Evolutionary conservation across 2,329 filamentous ascomycete species (phyloP), one percentile per base, ranked within the genome.

Genomic region (Sarocladium kiliense): DNA sequence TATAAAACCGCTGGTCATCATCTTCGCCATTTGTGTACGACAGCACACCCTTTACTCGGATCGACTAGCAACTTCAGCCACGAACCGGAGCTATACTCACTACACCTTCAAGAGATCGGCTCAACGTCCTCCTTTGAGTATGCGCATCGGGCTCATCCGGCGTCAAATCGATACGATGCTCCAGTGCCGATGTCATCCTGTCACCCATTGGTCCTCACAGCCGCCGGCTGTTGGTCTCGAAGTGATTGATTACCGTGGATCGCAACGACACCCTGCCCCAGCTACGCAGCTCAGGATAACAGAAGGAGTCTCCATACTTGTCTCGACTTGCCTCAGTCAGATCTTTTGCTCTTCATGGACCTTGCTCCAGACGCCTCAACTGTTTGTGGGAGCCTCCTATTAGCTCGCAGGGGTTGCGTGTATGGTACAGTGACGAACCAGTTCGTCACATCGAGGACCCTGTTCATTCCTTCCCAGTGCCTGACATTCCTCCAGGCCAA

Each of bases 401-500:
- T 14, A 11, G 44, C 25, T 6, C 14, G 44, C 44, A 47, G 25
- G 44, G 44, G 44, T 27, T 47, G 23, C 44, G 27, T 27, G 44
- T 47, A 27, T 18, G 44, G 44, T 30, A 47, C 25, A 27, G 44
- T 47, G 44, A 26, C 44, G 27, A 23, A 47, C 7, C 14, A 27
- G 44, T 47, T 47, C 44, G 44, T 47, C 44, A 30, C 44, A 47
- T 18, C 19, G 16, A 30, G 25, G 44, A n/a, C 44, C 44, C 44
- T 47, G 44, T 30, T 30, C 23, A 47, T 27, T 47, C 25, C 25
- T 47, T 21, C 23, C 7, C 41, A 21, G 41, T 21, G 7, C 41
- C 41, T 44, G n/a, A n/a, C 30, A 32, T 32, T 32, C 30, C 30
- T 32, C 30, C n/a, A n/a, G n/a, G n/a, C n/a, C n/a, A n/a, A n/a